Percentiles rank a stretch among this genome's conserved stretches.
Evolutionary conservation across 305 asterid genomes (phyloP).

Genomic region (Solanum hybrid): DNA sequence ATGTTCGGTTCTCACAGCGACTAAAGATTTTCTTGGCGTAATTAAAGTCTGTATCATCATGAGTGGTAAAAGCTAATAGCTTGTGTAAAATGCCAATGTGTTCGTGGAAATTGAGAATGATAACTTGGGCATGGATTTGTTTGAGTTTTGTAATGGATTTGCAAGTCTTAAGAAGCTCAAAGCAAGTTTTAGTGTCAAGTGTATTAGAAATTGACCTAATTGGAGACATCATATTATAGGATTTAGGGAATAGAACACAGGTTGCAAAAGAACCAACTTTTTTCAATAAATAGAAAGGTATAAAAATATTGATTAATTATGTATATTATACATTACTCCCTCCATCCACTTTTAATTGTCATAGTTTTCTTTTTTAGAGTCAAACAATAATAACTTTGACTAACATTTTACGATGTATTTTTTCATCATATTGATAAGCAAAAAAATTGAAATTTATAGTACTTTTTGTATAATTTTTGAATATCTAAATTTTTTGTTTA

Average conservation of each 20-base stretch:
- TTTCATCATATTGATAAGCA: background rate
- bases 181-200: conserved; percentile 26
- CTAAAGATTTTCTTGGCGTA: conserved; percentile 49
- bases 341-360: background rate
- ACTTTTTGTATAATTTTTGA: background rate
- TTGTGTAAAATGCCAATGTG: conserved; percentile 62
- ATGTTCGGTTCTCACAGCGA: conserved; percentile 34
- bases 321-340: no score
- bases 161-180: conserved; percentile 60
- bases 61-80: conserved; percentile 40
- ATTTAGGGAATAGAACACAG: background rate
- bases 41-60: conserved; percentile 21
- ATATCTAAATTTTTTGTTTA: no score
- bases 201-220: background rate
- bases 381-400: background rate
- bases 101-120: conserved; percentile 44
- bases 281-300: background rate
- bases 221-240: background rate
- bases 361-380: background rate
- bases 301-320: background rate
- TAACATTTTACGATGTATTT: no score
- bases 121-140: conserved; percentile 65
- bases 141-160: conserved; percentile 38
- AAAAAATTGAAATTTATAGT: no score
- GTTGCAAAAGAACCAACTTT: background rate